These are phyloP conservation scores for Suillus weaverae DNA, from an alignment of 768 basidiomycete species.

Conservation along the genomic window DNA sequence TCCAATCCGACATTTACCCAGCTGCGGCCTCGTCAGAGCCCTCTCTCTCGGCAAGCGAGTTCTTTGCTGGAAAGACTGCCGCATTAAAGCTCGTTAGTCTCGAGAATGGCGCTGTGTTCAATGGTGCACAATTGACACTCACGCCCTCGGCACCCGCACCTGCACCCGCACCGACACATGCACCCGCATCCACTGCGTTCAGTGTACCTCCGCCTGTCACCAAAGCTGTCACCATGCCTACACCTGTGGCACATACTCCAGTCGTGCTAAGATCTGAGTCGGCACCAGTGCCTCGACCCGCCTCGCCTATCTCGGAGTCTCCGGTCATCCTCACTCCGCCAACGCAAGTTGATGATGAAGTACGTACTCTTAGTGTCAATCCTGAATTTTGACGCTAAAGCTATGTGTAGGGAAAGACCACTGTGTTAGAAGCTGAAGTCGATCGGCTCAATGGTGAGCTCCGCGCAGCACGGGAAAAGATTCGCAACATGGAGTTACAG, in stretches of 20 bases:
- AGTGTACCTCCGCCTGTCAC: constrained; percentile 30
- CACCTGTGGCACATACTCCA: constrained; percentile 16
- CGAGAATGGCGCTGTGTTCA: constrained; percentile 58
- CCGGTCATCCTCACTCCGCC: constrained; percentile 20
- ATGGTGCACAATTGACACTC: constrained; percentile 20
- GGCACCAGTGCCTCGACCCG: constrained; percentile 8
- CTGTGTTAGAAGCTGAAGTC: constrained; percentile 55
- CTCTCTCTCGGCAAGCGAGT: constrained; percentile 78
- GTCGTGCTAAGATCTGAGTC: constrained; percentile 16
- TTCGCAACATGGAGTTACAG: constrained; percentile 81
- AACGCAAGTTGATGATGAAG: constrained; percentile 28
- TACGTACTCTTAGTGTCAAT: constrained; percentile 23
- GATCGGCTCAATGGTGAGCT: constrained; percentile 61
- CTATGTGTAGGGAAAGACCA: constrained; percentile 15
- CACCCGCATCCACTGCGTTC: constrained; percentile 24
- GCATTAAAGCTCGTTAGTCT: constrained; percentile 80
- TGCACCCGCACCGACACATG: constrained; percentile 31
- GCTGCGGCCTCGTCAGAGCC: constrained; percentile 83
- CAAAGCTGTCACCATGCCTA: constrained; percentile 33
- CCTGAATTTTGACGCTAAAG: neutral
- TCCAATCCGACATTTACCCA: constrained; percentile 98
- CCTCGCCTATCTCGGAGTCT: constrained; percentile 8
- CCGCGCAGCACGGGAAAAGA: constrained; percentile 77
- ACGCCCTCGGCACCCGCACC: constrained; percentile 21
- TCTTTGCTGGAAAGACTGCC: constrained; percentile 81